Evolutionary conservation across 2,329 filamentous ascomycete genomes (phyloP), one percentile per base, ranked within the genome.

Genomic region (Aspergillus quadricinctus): DNA sequence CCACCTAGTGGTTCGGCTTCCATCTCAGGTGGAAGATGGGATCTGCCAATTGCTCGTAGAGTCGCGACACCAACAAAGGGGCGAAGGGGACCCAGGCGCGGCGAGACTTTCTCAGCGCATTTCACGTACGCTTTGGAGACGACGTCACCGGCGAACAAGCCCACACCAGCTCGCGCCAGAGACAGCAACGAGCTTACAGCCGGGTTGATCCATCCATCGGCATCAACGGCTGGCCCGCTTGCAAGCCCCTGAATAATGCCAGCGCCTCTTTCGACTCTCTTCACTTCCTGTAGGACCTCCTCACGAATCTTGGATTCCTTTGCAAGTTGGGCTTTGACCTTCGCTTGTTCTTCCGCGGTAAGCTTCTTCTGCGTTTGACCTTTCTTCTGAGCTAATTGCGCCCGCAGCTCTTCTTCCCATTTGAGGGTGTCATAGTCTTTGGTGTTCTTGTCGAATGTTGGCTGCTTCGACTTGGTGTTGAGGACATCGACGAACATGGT

Each of bases 381-480:
- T 73, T 93, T 96, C 79, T 97, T 99, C 69, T 90, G 83, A n/a
- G 92, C 92, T 43, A 99, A 76, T 66, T 97, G 91, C 41, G 85
- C 82, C 56, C 92, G 83, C 7, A 99, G 81, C 61, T 99, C 94
- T 71, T 93, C 89, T 74, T 99, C 94, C 94, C 95, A 99, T 74
- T 96, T 97, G 43, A 97, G 75, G 1, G 91, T 95, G 65, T 99
- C 91, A 66, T 97, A 96, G 70, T 97, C 94, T 72, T 96, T 97
- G 50, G 85, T 88, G 66, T 91, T 96, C 76, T 96, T 97, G 75
- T 92, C 88, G 3, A 91, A 86, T 2, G 88, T 77, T 40, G 81
- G 78, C 58, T 84, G 84, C 57, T 85, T 84, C 1, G 86, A 79
- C 70, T 96, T 96, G 69, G 90, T 92, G 35, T 88, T 90, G 5